Evolutionary conservation across 805 yeast species (phyloP).

Genomic region (Candida maris): DNA sequence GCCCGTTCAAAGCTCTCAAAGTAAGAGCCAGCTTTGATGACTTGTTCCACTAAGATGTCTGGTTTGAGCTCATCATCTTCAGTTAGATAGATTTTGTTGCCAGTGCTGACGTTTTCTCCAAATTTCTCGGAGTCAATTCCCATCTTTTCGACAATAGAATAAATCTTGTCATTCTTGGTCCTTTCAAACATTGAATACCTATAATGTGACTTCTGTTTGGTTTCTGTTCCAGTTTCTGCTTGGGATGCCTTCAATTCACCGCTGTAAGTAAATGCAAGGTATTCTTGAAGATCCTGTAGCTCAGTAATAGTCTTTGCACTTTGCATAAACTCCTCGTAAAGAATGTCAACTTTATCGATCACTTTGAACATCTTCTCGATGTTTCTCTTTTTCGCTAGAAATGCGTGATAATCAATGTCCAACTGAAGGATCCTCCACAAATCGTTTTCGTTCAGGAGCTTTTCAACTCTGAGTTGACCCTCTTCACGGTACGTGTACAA

Average conservation of each 20-base stretch:
- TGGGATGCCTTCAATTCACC: constrained; percentile 47
- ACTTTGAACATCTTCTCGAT: constrained; percentile 54
- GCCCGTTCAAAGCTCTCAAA: constrained; percentile 61
- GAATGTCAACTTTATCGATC: constrained; percentile 54
- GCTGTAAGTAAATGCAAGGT: constrained; percentile 70
- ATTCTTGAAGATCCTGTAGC: constrained; percentile 83
- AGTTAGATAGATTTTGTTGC: constrained; percentile 67
- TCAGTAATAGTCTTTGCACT: constrained; percentile 66
- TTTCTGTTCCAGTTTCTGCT: constrained; percentile 16
- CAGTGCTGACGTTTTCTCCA: constrained; percentile 72
- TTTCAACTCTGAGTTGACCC: constrained; percentile 44
- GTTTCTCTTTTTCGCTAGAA: constrained; percentile 63
- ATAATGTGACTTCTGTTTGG: constrained; percentile 47
- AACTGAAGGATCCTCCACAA: constrained; percentile 86
- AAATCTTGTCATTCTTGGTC: constrained; percentile 60
- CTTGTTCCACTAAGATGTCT: constrained; percentile 48
- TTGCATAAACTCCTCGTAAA: constrained; percentile 52
- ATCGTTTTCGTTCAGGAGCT: constrained; percentile 71
- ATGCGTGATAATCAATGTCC: constrained; percentile 84
- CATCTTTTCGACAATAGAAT: constrained; percentile 60
- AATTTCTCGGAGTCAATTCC: constrained; percentile 79
- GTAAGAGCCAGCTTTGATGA: constrained; percentile 35
- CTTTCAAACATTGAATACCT: constrained; percentile 63
- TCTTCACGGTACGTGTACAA: constrained; percentile 46
- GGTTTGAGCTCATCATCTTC: constrained; percentile 66